Evolutionary conservation across 495 filamentous ascomycete species (phyloP).

Genomic region (Aspergillus olivimuriae): DNA sequence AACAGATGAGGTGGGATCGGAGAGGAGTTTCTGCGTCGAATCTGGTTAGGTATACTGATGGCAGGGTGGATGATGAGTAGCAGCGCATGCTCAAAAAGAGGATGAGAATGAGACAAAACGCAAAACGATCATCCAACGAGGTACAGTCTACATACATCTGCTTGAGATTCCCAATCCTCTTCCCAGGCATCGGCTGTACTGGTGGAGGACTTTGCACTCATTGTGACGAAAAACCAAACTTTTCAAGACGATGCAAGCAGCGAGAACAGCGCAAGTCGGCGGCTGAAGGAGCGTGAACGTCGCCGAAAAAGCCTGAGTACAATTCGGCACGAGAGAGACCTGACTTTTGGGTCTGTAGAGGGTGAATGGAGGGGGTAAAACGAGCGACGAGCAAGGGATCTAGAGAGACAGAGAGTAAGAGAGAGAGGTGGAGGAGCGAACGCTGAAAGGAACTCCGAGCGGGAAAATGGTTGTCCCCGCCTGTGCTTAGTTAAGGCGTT

Average conservation of each 20-base stretch:
- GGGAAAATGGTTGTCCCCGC: slow-evolving; percentile 7
- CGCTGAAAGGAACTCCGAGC: not conserved
- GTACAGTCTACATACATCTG: slow-evolving; percentile 49
- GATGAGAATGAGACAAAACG: not conserved
- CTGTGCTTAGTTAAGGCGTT: slow-evolving; percentile 13
- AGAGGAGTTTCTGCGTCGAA: slow-evolving; percentile 32
- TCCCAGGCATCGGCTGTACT: slow-evolving; percentile 77
- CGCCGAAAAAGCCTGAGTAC: not conserved
- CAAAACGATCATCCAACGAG: not conserved
- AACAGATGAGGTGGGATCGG: slow-evolving; percentile 27
- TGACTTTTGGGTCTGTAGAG: too few relatives aligned
- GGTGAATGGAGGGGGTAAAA: not conserved
- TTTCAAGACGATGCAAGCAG: slow-evolving; percentile 1
- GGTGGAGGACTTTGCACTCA: slow-evolving; percentile 46
- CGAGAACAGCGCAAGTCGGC: slow-evolving; percentile 3
- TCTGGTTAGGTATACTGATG: not conserved
- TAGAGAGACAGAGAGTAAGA: not conserved
- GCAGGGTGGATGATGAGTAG: not conserved
- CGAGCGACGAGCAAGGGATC: not conserved
- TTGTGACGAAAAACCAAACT: slow-evolving; percentile 18
- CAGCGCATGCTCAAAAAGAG: not conserved
- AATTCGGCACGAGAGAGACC: not conserved
- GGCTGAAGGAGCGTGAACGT: not conserved
- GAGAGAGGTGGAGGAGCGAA: not conserved
- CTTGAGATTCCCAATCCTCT: slow-evolving; percentile 78